Evolutionary conservation across 225 moss, liverwort and hornwort species (phyloP), one percentile per base, ranked within the genome.

Genomic region (Antitrichia curtipendula): DNA sequence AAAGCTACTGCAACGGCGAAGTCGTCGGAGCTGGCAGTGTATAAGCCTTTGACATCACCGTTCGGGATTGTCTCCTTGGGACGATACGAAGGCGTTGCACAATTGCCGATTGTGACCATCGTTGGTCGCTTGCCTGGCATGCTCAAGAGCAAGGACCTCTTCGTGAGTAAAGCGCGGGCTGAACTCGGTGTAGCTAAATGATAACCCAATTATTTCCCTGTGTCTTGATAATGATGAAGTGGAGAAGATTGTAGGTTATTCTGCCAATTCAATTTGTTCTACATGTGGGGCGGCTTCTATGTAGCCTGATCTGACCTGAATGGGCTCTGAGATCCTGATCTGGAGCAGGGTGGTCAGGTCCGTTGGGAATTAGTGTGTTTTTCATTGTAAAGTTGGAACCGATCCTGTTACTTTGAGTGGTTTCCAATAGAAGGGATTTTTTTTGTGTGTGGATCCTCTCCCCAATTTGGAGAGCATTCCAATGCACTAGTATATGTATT

Each of bases 131-230:
- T 96, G 84, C 92, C 96, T n/a, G 95, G 96, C 69, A 86, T 94
- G 70, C 36, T 97, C 34, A 97, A 97, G 82, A 95, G 96, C 92
- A 96, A 96, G 83, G 97, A 96, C 81, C 93, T 97, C 4, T 97
- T 96, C 82, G 89, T 97, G 8, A 81, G 81, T n/a, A 91, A 93
- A 75, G 6, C 82, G 68, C 89, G 97, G 70, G 59, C 86, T 59
- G 89, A 65, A 0, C 63, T 91, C 24, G 91, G 91, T 47, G 1
- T 91, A 64, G 1, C 72, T 38, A 71, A 5, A 28, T 89, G 70
- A 91, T 21, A 16, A 7, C 32, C 31, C 31, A 60, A 24, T 25
- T 14, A 21, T 56, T 63, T 59, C 6, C 45, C 49, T 20, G 47
- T 34, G 59, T 52, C 13, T 20, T 69, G 50, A 65, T 28, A 40